Evolutionary conservation across 2,329 filamentous ascomycete genomes (phyloP).

Genomic region (Xylaria digitata): DNA sequence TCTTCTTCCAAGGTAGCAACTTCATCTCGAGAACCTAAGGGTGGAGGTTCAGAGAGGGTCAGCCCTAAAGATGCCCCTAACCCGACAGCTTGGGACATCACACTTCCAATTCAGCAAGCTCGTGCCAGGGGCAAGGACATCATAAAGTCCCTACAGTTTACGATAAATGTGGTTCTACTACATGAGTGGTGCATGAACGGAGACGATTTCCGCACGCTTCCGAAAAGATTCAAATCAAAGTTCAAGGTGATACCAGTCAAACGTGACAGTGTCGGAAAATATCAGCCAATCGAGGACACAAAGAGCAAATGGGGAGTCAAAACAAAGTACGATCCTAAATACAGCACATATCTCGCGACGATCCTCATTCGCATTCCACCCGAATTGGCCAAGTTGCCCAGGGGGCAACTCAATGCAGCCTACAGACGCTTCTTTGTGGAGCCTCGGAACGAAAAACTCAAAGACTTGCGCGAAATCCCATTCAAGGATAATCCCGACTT

Average conservation of each 20-base stretch:
- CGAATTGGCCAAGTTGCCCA: background rate
- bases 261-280: background rate
- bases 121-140: background rate
- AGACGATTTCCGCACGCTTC: background rate
- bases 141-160: background rate
- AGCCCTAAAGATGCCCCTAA: too few species aligned
- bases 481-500: conserved; percentile 10
- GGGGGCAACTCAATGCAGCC: background rate
- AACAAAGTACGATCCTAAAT: conserved; percentile 9
- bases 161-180: conserved; percentile 11
- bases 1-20: background rate
- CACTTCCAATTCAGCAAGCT: background rate
- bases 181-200: conserved; percentile 12
- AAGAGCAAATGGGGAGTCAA: conserved; percentile 17
- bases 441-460: conserved; percentile 4
- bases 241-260: conserved; percentile 13
- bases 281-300: background rate
- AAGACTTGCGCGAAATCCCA: background rate
- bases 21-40: background rate
- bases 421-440: conserved; percentile 11
- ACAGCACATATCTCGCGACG: conserved; percentile 12
- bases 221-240: background rate
- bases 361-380: conserved; percentile 14
- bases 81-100: background rate
- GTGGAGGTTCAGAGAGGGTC: too few species aligned